These are phyloP conservation scores for Boletus insuetus DNA, from an alignment of 768 basidiomycete species.

Conservation along the genomic window DNA sequence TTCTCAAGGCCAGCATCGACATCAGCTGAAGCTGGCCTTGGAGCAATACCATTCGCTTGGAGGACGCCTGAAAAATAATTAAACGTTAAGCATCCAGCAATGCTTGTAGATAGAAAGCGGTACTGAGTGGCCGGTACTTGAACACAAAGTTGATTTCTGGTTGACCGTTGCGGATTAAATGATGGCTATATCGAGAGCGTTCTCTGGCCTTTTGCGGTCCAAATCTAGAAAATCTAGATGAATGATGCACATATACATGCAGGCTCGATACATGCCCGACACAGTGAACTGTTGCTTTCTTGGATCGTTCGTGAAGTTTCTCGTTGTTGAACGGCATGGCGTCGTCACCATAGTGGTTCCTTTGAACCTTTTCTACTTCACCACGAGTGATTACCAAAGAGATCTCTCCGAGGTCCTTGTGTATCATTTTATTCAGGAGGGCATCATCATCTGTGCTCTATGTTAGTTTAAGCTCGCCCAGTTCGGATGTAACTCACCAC, in stretches of 20 bases:
- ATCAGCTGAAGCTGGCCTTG: background rate
- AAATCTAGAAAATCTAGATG: slow-evolving; percentile 6
- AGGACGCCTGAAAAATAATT: slow-evolving; percentile 10
- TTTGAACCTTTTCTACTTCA: no score
- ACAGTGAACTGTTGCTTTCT: slow-evolving; percentile 22
- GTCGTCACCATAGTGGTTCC: rapidly evolving
- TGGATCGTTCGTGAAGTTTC: slow-evolving; percentile 19
- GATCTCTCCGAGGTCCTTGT: slow-evolving; percentile 18
- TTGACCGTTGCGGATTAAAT: background rate
- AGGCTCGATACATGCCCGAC: slow-evolving; percentile 11
- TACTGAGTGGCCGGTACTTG: slow-evolving; percentile 17
- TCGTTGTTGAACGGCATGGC: background rate
- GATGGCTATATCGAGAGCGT: rapidly evolving
- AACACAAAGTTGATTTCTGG: slow-evolving; percentile 18
- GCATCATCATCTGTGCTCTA: slow-evolving; percentile 19
- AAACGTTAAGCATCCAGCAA: background rate
- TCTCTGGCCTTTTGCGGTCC: background rate
- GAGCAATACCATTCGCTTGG: slow-evolving; percentile 20
- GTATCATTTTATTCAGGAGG: slow-evolving; percentile 4
- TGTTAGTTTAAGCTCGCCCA: background rate
- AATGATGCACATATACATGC: background rate
- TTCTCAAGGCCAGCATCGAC: background rate
- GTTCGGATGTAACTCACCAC: slow-evolving; percentile 7
- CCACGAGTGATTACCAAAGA: slow-evolving; percentile 5
- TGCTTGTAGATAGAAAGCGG: background rate